Evolutionary conservation across 1,284 basidiomycete genomes (phyloP).

Genomic region (Hemileia vastatrix): DNA sequence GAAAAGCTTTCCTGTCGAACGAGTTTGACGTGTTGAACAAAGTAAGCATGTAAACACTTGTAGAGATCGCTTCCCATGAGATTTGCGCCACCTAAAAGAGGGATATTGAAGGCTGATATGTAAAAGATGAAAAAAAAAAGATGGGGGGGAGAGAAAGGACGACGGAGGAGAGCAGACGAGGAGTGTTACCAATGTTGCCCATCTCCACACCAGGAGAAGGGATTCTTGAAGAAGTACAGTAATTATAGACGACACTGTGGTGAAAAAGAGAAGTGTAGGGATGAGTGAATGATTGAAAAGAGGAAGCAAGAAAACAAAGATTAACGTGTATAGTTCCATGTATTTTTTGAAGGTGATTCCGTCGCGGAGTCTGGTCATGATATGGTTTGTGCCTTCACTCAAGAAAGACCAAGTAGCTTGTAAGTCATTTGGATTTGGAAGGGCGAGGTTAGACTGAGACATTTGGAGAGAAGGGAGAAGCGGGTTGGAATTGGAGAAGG

Average conservation of each 20-base stretch:
- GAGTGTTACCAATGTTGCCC: constrained; percentile 54
- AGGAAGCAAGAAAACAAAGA: background rate
- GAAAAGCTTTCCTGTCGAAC: constrained; percentile 54
- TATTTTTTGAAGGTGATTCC: constrained; percentile 87
- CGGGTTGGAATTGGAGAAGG: background rate
- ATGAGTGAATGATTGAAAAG: background rate
- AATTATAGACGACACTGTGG: constrained; percentile 73
- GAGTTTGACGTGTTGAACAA: constrained; percentile 63
- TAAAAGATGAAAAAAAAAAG: background rate
- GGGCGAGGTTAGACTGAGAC: background rate
- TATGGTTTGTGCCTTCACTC: constrained; percentile 78
- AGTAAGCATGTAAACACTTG: constrained; percentile 74
- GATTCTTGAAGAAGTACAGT: constrained; percentile 85
- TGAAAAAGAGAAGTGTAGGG: too few relatives aligned
- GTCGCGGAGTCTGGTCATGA: constrained; percentile 74
- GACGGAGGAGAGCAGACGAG: constrained; percentile 28
- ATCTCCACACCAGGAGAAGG: constrained; percentile 52
- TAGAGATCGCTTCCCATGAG: constrained; percentile 92
- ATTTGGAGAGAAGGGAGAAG: background rate
- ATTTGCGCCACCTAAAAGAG: constrained; percentile 66
- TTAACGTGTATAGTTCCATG: constrained; percentile 71
- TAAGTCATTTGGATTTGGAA: constrained; percentile 49
- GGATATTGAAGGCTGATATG: background rate
- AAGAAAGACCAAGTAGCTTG: constrained; percentile 82
- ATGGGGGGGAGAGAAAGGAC: constrained; percentile 2